Conservation (phyloP, 495 filamentous ascomycete genomes). For the Hypoxylon lienhwacheense region DNA sequence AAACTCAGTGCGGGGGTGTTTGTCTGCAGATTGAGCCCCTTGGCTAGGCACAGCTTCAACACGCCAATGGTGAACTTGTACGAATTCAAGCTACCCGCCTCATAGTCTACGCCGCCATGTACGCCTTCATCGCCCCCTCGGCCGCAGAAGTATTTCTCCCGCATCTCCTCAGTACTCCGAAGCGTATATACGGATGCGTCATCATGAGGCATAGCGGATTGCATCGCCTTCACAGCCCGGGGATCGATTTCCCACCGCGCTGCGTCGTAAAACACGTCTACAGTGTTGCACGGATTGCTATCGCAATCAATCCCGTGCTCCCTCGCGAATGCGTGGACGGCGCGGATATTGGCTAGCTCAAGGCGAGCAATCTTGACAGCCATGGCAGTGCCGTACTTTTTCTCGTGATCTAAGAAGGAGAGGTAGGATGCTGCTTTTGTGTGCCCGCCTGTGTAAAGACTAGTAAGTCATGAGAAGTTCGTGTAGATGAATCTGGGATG, state of each 20-base stretch:
- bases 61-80: conserved; percentile 67
- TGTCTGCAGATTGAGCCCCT: conserved; percentile 63
- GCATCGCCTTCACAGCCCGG: conserved; percentile 50
- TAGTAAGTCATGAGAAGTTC: neutral
- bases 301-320: conserved; percentile 57
- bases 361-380: conserved; percentile 59
- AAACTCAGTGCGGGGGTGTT: conserved; percentile 58
- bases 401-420: conserved; percentile 50
- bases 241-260: conserved; percentile 48
- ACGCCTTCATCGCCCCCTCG: conserved; percentile 41
- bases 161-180: conserved; percentile 49
- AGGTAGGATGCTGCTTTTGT: conserved; percentile 66
- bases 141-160: conserved; percentile 49
- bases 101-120: conserved; percentile 58
- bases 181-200: conserved; percentile 52
- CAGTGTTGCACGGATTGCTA: conserved; percentile 52
- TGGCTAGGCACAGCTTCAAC: conserved; percentile 53
- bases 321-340: conserved; percentile 55
- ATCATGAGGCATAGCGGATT: conserved; percentile 47
- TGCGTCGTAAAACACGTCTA: conserved; percentile 60
- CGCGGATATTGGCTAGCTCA: conserved; percentile 59
- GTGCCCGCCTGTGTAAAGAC: conserved; percentile 53
- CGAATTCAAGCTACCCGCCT: conserved; percentile 64
- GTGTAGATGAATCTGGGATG: neutral
- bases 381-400: conserved; percentile 42